Conservation (phyloP, 106 monocot genomes). For the Agapanthus africanus region DNA sequence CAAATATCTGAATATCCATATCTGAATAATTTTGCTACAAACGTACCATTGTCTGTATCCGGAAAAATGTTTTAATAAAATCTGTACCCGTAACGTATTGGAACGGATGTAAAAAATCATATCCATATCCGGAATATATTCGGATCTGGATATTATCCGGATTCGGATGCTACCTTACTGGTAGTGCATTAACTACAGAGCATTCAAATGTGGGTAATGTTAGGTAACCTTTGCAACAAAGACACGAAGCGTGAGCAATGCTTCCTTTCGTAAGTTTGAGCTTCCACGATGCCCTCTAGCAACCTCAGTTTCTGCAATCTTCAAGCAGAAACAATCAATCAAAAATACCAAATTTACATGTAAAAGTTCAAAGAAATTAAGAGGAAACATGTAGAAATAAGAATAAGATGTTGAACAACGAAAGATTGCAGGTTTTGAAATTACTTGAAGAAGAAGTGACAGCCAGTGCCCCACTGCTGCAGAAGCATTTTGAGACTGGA, state of each 20-base stretch:
- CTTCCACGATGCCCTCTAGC: conserved; percentile 81
- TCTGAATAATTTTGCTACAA: too few relatives aligned
- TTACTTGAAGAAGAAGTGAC: conserved; percentile 91
- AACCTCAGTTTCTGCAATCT: conserved; percentile 81
- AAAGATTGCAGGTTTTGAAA: neutral
- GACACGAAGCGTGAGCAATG: conserved; percentile 78
- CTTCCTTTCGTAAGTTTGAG: conserved; percentile 63
- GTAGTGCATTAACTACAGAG: neutral
- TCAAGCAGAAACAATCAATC: conserved; percentile 12
- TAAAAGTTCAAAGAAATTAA: neutral
- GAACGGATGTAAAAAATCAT: too few relatives aligned
- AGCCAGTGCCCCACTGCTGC: conserved; percentile 95
- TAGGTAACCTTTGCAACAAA: conserved; percentile 64
- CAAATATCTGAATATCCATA: too few relatives aligned
- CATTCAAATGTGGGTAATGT: neutral
- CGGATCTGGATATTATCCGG: too few relatives aligned
- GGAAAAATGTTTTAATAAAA: too few relatives aligned
- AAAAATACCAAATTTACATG: neutral
- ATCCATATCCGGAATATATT: too few relatives aligned
- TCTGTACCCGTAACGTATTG: too few relatives aligned
- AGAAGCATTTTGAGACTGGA: conserved; percentile 81
- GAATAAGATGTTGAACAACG: neutral
- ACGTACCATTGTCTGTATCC: too few relatives aligned
- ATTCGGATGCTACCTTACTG: too few relatives aligned
- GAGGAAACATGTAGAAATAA: neutral